Evolutionary conservation across 495 filamentous ascomycete species (phyloP).

Genomic region (Penicillium antarcticum): DNA sequence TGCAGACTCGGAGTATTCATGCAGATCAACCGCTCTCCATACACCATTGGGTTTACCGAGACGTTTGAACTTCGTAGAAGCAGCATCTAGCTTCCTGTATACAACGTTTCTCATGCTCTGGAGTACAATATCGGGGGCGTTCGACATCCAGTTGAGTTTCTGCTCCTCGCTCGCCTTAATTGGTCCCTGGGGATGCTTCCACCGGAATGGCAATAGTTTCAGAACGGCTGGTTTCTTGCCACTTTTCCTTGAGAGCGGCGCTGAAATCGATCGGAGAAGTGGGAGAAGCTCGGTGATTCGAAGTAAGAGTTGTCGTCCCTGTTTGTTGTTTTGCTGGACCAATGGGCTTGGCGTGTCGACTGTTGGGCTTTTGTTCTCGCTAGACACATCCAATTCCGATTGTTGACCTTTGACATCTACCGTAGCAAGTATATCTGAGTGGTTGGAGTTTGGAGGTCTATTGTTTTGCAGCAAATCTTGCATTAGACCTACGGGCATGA

Average conservation of each 20-base stretch:
- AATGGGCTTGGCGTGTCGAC: neutral
- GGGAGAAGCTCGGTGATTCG: slow-evolving; percentile 30
- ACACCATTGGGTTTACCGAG: slow-evolving; percentile 25
- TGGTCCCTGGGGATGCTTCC: slow-evolving; percentile 34
- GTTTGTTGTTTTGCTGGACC: neutral
- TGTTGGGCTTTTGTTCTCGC: too few species aligned
- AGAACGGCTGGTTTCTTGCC: slow-evolving; percentile 18
- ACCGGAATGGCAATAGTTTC: slow-evolving; percentile 32
- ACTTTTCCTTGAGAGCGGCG: neutral
- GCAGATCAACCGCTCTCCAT: slow-evolving; percentile 30
- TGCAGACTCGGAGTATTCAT: slow-evolving; percentile 22
- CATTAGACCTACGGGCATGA: slow-evolving; percentile 52
- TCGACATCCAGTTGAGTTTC: slow-evolving; percentile 56
- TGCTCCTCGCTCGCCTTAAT: slow-evolving; percentile 21
- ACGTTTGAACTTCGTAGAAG: slow-evolving; percentile 16
- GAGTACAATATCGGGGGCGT: slow-evolving; percentile 64
- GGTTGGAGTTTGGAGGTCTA: neutral
- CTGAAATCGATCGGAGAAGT: slow-evolving; percentile 18
- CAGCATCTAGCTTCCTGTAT: slow-evolving; percentile 34
- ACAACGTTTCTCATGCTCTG: slow-evolving; percentile 48
- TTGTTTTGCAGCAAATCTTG: slow-evolving; percentile 23
- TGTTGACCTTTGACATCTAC: neutral
- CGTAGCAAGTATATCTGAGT: neutral
- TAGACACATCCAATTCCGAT: neutral
- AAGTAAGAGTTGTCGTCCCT: slow-evolving; percentile 18